These are phyloP conservation scores for Nemania sp. DNA, from an alignment of 2,329 filamentous ascomycete species.

Conservation along the genomic window DNA sequence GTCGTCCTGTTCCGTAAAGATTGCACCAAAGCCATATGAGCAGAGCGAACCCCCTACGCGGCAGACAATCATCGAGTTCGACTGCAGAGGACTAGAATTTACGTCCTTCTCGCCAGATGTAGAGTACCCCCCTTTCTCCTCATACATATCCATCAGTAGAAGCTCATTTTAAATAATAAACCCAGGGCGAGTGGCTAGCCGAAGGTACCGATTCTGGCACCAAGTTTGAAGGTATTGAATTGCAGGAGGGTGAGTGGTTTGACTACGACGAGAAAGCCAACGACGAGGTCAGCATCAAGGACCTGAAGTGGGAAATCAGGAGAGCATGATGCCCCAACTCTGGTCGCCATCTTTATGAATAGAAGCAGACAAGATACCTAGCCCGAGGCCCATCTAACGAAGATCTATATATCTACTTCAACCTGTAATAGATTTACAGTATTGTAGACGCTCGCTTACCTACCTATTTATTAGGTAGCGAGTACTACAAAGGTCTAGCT, in stretches of 20 bases:
- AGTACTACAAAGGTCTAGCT: not conserved
- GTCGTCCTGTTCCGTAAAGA: constrained; percentile 86
- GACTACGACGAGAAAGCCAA: constrained; percentile 96
- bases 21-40: constrained; percentile 77
- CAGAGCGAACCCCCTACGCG: constrained; percentile 77
- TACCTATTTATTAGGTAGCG: not conserved
- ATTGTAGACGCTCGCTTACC: not conserved
- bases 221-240: constrained; percentile 83
- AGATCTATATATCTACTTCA: not conserved
- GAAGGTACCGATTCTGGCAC: constrained; percentile 83
- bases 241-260: constrained; percentile 94
- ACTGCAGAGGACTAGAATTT: constrained; percentile 95
- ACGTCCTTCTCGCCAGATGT: constrained; percentile 91
- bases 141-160: not conserved
- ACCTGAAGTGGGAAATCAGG: constrained; percentile 86
- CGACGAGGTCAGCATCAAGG: constrained; percentile 93
- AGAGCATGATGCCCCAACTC: constrained; percentile 64
- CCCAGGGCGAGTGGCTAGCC: constrained; percentile 87
- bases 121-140: constrained; percentile 40
- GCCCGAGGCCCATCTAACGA: not conserved
- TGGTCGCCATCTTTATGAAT: not conserved
- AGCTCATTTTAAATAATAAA: constrained; percentile 31
- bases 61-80: constrained; percentile 87
- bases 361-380: not conserved
- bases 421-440: not conserved